Conservation (phyloP, 2,329 filamentous ascomycete species). For the Penicillium nordicum region DNA sequence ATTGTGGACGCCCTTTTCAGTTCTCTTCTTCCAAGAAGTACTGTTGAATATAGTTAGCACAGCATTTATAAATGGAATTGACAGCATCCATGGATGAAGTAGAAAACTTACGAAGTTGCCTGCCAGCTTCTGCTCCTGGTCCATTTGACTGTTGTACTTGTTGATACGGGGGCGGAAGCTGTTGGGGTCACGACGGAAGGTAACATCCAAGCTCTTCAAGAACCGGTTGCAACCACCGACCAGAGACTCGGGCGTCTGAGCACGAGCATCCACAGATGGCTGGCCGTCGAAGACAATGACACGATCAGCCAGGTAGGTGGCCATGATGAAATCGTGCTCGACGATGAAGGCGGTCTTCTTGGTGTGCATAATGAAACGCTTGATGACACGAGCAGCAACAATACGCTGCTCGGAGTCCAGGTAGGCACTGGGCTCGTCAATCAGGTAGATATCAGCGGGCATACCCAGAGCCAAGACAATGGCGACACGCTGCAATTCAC, state of each 20-base stretch:
- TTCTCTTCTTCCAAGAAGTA: slow-evolving; percentile 93
- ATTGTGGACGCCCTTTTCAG: slow-evolving; percentile 61
- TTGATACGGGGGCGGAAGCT: slow-evolving; percentile 98
- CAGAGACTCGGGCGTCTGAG: slow-evolving; percentile 85
- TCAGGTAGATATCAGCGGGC: slow-evolving; percentile 96
- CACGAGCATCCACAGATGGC: slow-evolving; percentile 82
- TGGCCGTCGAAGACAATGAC: slow-evolving; percentile 98
- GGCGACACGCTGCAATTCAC: slow-evolving; percentile 98
- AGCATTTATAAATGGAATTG: background rate
- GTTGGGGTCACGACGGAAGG: slow-evolving; percentile 95
- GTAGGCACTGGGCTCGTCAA: slow-evolving; percentile 96
- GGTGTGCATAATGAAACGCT: slow-evolving; percentile 99
- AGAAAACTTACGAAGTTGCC: slow-evolving; percentile 66
- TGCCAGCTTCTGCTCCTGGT: slow-evolving; percentile 91
- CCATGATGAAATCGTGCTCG: slow-evolving; percentile 99
- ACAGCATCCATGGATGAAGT: slow-evolving; percentile 50
- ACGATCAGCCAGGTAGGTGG: slow-evolving; percentile 76
- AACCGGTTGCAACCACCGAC: slow-evolving; percentile 96
- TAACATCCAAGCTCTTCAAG: slow-evolving; percentile 94
- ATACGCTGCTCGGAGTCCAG: slow-evolving; percentile 99
- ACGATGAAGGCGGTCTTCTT: slow-evolving; percentile 99
- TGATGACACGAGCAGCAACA: slow-evolving; percentile 93
- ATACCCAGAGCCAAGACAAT: slow-evolving; percentile 95
- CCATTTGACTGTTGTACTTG: slow-evolving; percentile 91
- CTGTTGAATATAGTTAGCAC: slow-evolving; percentile 7